These are phyloP conservation scores for Apiospora phragmitis DNA, from an alignment of 2,329 filamentous ascomycete species.

Conservation along the genomic window DNA sequence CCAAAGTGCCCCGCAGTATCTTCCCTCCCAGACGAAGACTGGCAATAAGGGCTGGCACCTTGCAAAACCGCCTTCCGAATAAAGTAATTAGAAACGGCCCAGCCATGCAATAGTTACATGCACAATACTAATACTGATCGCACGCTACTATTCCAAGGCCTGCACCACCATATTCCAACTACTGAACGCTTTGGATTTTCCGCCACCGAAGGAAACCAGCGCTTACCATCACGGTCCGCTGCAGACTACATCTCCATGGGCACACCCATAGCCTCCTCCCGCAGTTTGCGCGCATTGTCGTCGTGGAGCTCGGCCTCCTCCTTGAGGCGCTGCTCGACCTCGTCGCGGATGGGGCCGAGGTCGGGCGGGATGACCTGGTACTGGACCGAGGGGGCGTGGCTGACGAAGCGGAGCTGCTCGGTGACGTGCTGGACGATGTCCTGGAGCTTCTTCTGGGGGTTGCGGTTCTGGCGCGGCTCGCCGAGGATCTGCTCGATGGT, in stretches of 20 bases:
- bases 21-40: neutral
- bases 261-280: conserved; percentile 58
- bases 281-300: conserved; percentile 50
- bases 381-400: conserved; percentile 84
- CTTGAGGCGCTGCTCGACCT: conserved; percentile 67
- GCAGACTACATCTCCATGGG: conserved; percentile 49
- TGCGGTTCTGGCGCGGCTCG: conserved; percentile 74
- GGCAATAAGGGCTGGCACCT: neutral
- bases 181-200: neutral
- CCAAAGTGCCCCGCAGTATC: neutral
- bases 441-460: conserved; percentile 72
- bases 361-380: conserved; percentile 79
- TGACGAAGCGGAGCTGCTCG: conserved; percentile 84
- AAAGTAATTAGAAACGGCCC: neutral
- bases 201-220: neutral
- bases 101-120: neutral
- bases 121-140: neutral
- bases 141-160: neutral
- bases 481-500: conserved; percentile 72
- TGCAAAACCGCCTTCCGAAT: neutral
- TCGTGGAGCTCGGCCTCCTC: conserved; percentile 64
- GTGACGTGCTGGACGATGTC: conserved; percentile 76
- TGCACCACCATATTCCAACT: neutral
- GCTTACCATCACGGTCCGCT: neutral
- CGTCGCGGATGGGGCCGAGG: conserved; percentile 65